Conservation (phyloP, 2,329 filamentous ascomycete genomes). For the Malbranchea cinnamomea region DNA sequence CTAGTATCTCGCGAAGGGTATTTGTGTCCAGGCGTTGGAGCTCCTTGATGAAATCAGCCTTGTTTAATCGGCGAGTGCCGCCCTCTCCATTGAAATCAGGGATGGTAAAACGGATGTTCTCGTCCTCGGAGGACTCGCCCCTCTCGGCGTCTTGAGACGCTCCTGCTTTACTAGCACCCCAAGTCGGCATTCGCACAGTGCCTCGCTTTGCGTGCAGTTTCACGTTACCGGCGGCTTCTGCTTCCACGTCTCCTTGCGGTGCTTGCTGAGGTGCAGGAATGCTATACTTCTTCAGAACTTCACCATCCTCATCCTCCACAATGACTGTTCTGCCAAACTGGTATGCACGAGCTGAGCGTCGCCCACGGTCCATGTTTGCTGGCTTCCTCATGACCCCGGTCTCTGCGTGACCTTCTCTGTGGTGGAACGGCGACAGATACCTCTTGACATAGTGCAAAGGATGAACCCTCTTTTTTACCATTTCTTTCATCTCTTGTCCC, state of each 20-base stretch:
- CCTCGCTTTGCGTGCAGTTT: too few relatives aligned
- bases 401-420: too few relatives aligned
- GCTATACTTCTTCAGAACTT: conserved; percentile 54
- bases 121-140: conserved; percentile 26
- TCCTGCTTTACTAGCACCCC: too few relatives aligned
- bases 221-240: too few relatives aligned
- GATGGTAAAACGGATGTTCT: conserved; percentile 47
- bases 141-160: conserved; percentile 14
- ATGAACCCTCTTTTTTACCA: conserved; percentile 18
- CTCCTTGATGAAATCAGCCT: conserved; percentile 48
- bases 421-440: conserved; percentile 30
- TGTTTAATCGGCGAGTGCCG: conserved; percentile 47
- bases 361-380: conserved; percentile 20
- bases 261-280: conserved; percentile 32
- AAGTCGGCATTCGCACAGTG: too few relatives aligned
- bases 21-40: conserved; percentile 47
- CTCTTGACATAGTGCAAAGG: conserved; percentile 30
- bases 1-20: conserved; percentile 35
- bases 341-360: conserved; percentile 48
- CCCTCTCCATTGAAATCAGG: conserved; percentile 29
- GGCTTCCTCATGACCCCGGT: conserved; percentile 9
- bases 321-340: conserved; percentile 58
- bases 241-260: conserved; percentile 18
- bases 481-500: conserved; percentile 27
- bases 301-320: conserved; percentile 53